Base-by-base conservation (phyloP, 805 yeast genomes). In the Saccharomycopsis fodiens region DNA sequence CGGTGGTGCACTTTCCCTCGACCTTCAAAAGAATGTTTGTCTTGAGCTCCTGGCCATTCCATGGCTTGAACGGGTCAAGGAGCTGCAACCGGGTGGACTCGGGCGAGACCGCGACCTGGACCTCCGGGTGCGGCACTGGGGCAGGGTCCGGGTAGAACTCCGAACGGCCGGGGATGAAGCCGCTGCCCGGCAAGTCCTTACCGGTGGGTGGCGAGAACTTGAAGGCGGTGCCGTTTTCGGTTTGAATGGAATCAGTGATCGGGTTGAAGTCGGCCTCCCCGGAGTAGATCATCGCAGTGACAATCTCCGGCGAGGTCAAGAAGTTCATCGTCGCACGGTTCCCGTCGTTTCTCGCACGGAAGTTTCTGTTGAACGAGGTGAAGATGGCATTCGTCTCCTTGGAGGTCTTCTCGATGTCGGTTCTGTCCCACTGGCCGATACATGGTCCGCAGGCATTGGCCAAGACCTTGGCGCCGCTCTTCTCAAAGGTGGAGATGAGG, bases 401-500 rank as follows among this genome's bases (percentile, higher is more conserved):
- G 4, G 82, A 74, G 72, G 16, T 93, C 76, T 85, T 87, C 74
- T 85, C 80, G 66, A 86, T 79, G 65, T 85, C 89, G 61, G 75
- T 84, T 70, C 97, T 84, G 67, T 89, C 96, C 97, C 97, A 91
- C 75, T 91, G 97, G 62, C 97, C 97, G 63, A 89, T 89, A 78
- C 97, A 89, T 63, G 97, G 97, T 62, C 97, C 97, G 76, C 97
- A 91, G 49, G 97, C 97, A 64, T 91, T 91, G 52, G 97, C 97
- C 63, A 91, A 73, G 46, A 91, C 97, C 51, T 82, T 76, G 65
- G 95, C 97, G 57, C 97, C 97, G 59, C 83, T 85, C 60, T 86
- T 87, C 62, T 82, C 79, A 68, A 91, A 88, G 56, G 93, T 83
- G 57, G 82, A 73, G 57, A 91, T 78, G 66, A 85, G 82, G 52